Base-by-base conservation (phyloP, 164 flowering plant species). In the Annona cherimola region DNA sequence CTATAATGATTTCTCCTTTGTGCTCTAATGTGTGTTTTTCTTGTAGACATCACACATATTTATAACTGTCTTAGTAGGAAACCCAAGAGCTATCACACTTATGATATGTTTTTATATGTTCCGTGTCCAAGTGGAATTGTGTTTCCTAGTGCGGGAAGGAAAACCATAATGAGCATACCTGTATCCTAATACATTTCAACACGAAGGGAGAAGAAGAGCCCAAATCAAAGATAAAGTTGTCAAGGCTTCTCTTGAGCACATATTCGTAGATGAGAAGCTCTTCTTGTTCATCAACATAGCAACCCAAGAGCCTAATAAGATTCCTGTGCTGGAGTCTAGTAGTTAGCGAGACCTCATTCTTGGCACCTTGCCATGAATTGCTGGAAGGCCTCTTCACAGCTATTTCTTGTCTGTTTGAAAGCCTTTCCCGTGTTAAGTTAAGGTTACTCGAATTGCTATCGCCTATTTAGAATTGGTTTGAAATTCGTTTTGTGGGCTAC, bases 281-380 rank as follows among this genome's bases (percentile, higher is more conserved):
- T 70, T 86, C 87, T 2, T 68, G 59, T 64, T 68, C 73, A 39
- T 77, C 68, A 12, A 79, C 41, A 70, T 81, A 74, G 57, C 73
- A 84, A 16, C 89, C 89, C 11, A 79, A 35, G 20, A 84, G 76
- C 63, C 80, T 78, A 14, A 81, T 86, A 2, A 86, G 73, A 72
- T 86, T 84, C 44, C 82, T 73, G 60, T 86, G 89, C 40, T 81
- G 84, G 64, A 86, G 84, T 62, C 75, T 85, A 4, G 84, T 76
- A 41, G 82, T 74, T 39, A 83, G 18, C 8, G 68, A 43, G 26
- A 86, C 82, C 76, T 86, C 89, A 42, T 73, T 81, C 64, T 26
- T 75, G 42, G 26, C 5, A 8, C 83, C 80, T 77, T 80, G 83
- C 9, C 42, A 57, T 0, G 83, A 79, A 26, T 50, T 64, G 1